phyloP scores from a whole-genome alignment of 805 yeast species.

The Sugiyamaella floridensis region DNA sequence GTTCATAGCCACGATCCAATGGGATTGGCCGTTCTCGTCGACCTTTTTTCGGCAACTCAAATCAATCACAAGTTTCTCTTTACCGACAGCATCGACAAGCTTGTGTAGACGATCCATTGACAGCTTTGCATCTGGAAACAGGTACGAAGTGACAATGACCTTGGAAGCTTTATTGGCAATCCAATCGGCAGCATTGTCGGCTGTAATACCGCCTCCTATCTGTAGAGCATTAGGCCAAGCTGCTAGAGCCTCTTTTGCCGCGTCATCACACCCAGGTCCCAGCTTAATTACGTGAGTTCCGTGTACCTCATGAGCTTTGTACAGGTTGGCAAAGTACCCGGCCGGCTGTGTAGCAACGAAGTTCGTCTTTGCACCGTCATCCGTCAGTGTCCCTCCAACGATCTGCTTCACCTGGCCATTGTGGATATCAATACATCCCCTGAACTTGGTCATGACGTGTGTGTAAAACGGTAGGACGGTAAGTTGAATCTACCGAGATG shows the following conservation, averaged over 20 bases:
- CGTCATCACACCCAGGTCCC: slow-evolving; percentile 75
- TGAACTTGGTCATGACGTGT: slow-evolving; percentile 65
- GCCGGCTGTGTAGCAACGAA: slow-evolving; percentile 73
- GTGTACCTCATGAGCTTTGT: slow-evolving; percentile 46
- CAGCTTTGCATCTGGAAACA: slow-evolving; percentile 62
- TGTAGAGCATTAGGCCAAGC: slow-evolving; percentile 74
- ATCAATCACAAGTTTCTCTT: slow-evolving; percentile 68
- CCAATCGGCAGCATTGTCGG: slow-evolving; percentile 71
- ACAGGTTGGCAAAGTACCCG: slow-evolving; percentile 65
- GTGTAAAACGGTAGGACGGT: slow-evolving; percentile 3
- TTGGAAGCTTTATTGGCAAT: slow-evolving; percentile 66
- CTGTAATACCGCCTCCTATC: slow-evolving; percentile 89
- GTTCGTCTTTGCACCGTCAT: slow-evolving; percentile 52
- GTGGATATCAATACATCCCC: slow-evolving; percentile 95
- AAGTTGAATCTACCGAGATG: neutral
- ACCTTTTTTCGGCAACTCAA: slow-evolving; percentile 66
- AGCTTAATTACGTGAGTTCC: slow-evolving; percentile 94
- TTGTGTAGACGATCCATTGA: slow-evolving; percentile 44
- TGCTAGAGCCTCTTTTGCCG: slow-evolving; percentile 67
- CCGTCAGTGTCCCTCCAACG: slow-evolving; percentile 81
- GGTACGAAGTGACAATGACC: slow-evolving; percentile 87
- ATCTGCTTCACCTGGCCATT: slow-evolving; percentile 94
- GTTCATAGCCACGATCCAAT: slow-evolving; percentile 96
- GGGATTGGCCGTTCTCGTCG: slow-evolving; percentile 16
- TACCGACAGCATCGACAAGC: slow-evolving; percentile 55